These are phyloP conservation scores for Salvia miltiorrhiza DNA, from an alignment of 257 asterid genomes.

Conservation along the genomic window DNA sequence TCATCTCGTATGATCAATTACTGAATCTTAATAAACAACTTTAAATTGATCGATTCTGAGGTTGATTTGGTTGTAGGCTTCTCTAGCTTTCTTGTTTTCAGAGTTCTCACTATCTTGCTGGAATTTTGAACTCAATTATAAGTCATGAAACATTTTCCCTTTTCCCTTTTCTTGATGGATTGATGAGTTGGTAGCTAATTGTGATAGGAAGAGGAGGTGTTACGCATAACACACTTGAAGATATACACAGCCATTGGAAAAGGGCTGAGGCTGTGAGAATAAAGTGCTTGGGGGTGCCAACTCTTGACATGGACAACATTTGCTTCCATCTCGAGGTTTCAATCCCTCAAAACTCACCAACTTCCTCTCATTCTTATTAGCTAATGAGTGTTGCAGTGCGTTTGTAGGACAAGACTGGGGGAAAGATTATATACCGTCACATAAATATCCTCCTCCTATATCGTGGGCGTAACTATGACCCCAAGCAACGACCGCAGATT, in stretches of 20 bases:
- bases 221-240: no score
- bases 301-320: slow-evolving; percentile 86
- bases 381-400: no score
- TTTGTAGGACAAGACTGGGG: no score
- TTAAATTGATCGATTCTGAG: no score
- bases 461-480: slow-evolving; percentile 86
- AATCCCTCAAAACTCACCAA: neutral
- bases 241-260: no score
- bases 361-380: no score
- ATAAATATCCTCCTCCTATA: slow-evolving; percentile 60
- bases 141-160: slow-evolving; percentile 6
- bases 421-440: slow-evolving; percentile 26
- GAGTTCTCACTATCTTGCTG: no score
- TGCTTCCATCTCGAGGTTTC: slow-evolving; percentile 91
- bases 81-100: no score
- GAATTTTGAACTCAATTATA: no score
- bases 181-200: neutral
- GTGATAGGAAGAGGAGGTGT: slow-evolving; percentile 72
- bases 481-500: no score
- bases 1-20: neutral
- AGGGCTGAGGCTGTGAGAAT: no score
- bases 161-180: neutral
- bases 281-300: slow-evolving; percentile 84
- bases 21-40: neutral
- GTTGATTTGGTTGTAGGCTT: neutral